These are phyloP conservation scores for Colletotrichum sidae DNA, from an alignment of 2,329 filamentous ascomycete species.

Conservation along the genomic window DNA sequence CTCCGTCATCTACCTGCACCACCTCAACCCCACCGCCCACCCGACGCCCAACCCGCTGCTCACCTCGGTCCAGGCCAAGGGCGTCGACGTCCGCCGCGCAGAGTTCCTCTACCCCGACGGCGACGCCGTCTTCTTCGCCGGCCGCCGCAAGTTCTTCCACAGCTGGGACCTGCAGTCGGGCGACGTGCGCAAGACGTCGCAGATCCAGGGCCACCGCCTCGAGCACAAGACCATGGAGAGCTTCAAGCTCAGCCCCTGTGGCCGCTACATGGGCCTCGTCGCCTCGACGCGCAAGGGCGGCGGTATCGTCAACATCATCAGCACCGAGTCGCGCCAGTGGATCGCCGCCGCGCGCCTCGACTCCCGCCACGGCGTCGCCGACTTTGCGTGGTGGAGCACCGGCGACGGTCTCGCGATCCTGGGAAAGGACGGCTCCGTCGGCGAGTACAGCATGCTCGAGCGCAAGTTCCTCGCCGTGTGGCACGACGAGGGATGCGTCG, in stretches of 20 bases:
- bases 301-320: slow-evolving; percentile 87
- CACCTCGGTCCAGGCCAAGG: slow-evolving; percentile 87
- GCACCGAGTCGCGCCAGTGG: slow-evolving; percentile 87
- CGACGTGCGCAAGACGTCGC: slow-evolving; percentile 82
- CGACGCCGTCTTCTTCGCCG: slow-evolving; percentile 87
- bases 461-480: slow-evolving; percentile 82
- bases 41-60: slow-evolving; percentile 88
- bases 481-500: slow-evolving; percentile 90
- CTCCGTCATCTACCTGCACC: slow-evolving; percentile 88
- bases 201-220: slow-evolving; percentile 78
- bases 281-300: slow-evolving; percentile 86
- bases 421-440: slow-evolving; percentile 88
- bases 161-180: slow-evolving; percentile 91
- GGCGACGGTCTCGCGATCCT: slow-evolving; percentile 85
- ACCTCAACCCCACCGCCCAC: slow-evolving; percentile 80
- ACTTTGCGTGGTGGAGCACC: slow-evolving; percentile 93
- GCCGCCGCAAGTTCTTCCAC: slow-evolving; percentile 91
- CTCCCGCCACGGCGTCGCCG: slow-evolving; percentile 83
- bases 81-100: slow-evolving; percentile 85
- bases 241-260: slow-evolving; percentile 89
- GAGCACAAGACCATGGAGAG: slow-evolving; percentile 92
- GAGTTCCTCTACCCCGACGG: slow-evolving; percentile 80
- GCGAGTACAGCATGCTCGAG: slow-evolving; percentile 82
- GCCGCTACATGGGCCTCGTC: slow-evolving; percentile 85
- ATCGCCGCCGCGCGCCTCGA: slow-evolving; percentile 84